Percentiles rank a stretch among this genome's conserved stretches.
Conservation (phyloP, 1,139 yeast species). For the Saccharomyces pastorianus region DNA sequence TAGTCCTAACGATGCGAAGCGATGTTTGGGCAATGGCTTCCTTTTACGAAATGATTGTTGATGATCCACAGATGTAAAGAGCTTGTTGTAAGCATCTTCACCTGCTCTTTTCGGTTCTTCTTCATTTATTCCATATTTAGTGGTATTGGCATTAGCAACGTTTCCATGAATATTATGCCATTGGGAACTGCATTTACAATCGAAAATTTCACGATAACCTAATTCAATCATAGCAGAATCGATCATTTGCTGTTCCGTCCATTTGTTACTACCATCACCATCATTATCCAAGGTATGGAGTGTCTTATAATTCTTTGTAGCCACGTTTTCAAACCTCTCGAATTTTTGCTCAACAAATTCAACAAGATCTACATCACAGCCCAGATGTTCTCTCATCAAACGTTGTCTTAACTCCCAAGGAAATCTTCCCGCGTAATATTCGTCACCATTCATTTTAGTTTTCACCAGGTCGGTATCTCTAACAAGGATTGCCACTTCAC, state of each 20-base stretch:
- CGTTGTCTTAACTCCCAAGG: constrained; percentile 85
- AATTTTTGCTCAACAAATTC: constrained; percentile 79
- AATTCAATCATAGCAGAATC: constrained; percentile 67
- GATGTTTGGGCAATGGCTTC: background rate
- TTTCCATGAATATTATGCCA: constrained; percentile 36
- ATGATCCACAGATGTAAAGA: constrained; percentile 8
- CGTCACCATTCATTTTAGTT: constrained; percentile 73
- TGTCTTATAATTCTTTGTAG: constrained; percentile 35
- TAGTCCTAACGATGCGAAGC: background rate
- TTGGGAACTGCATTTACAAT: constrained; percentile 35
- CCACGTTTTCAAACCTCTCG: constrained; percentile 48
- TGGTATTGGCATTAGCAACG: constrained; percentile 4
- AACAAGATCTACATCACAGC: constrained; percentile 81
- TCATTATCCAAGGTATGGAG: constrained; percentile 14
- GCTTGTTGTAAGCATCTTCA: constrained; percentile 18
- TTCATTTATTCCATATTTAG: constrained; percentile 9
- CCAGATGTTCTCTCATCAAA: constrained; percentile 93
- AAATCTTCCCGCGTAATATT: constrained; percentile 75
- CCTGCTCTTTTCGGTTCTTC: constrained; percentile 29
- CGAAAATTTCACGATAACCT: constrained; percentile 60
- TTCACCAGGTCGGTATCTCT: constrained; percentile 73
- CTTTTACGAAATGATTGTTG: background rate
- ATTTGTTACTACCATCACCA: background rate
- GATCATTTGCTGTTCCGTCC: constrained; percentile 17
- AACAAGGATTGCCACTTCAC: constrained; percentile 84